Base-by-base conservation (phyloP, 257 asterid species). In the Voacanga thouarsii region DNA sequence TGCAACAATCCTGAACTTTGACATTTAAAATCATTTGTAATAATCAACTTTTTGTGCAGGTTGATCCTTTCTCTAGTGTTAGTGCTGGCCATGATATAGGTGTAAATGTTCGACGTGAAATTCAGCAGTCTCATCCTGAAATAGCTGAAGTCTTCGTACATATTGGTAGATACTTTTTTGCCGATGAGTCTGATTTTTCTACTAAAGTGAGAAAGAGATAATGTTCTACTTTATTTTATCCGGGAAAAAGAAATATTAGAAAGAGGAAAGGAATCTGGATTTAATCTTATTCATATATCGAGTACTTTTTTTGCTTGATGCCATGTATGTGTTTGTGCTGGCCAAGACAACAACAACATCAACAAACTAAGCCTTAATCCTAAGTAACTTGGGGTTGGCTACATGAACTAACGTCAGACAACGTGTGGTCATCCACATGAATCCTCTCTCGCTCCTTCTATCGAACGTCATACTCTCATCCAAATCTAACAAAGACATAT, bases 31-130 rank as follows among this genome's bases (percentile, higher is more conserved):
- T n/a, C 60, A 72, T 33, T 56, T 45, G 24, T 37, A 47, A 45
- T 16, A 50, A 33, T 14, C 39, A 79, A 44, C 41, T 78, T 80
- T 26, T 68, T 75, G 0, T 83, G 82, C 83, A 95, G 98, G 99
- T 95, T 21, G 97, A 93, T 76, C 99, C 99, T 18, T 95, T 93
- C 82, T 91, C 97, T 76, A 95, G 98, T 83, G 96, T 93, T 65
- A 95, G 97, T 84, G 97, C 91, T 83, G 99, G 97, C 21, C 94
- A 95, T 81, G 98, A 90, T 74, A 74, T 95, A 71, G 99, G 94
- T 67, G 97, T 93, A 83, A 86, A 85, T 81, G 98, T 95, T 63
- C 90, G 92, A 65, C 85, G 56, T 79, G 89, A 82, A 80, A 88
- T 95, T 75, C 98, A 93, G 80, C 89, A 74, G 79, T 84, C 84